These are phyloP conservation scores for Helianthus tuberosus DNA, from an alignment of 129 eudicot species.

Conservation along the genomic window DNA sequence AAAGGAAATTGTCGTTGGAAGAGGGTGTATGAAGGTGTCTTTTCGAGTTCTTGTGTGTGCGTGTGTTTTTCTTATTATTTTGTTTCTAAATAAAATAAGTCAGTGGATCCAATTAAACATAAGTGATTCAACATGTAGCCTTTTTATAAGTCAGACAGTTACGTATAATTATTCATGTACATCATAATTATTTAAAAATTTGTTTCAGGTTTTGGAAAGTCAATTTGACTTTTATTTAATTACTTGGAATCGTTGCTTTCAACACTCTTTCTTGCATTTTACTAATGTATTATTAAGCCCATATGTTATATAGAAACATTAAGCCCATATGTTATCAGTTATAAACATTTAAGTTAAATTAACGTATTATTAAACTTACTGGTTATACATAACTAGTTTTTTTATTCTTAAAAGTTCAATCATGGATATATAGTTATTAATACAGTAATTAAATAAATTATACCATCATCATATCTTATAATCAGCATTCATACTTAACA, in stretches of 20 bases:
- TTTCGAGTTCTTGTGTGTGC: no score
- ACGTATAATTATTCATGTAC: neutral
- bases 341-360: neutral
- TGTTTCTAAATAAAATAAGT: no score
- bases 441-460: neutral
- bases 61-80: no score
- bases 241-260: neutral
- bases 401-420: neutral
- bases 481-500: neutral
- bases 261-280: neutral
- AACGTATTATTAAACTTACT: neutral
- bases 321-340: neutral
- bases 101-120: no score
- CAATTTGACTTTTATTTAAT: neutral
- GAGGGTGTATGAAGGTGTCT: no score
- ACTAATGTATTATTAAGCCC: slow-evolving; percentile 1
- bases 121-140: no score
- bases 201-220: neutral
- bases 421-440: neutral
- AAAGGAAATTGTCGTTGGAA: no score
- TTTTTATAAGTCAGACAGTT: no score
- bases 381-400: neutral
- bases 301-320: neutral
- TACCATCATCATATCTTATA: neutral
- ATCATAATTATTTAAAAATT: neutral